phyloP scores from a whole-genome alignment of 2,329 filamentous ascomycete genomes.

The Epichloe brachyelytri region DNA sequence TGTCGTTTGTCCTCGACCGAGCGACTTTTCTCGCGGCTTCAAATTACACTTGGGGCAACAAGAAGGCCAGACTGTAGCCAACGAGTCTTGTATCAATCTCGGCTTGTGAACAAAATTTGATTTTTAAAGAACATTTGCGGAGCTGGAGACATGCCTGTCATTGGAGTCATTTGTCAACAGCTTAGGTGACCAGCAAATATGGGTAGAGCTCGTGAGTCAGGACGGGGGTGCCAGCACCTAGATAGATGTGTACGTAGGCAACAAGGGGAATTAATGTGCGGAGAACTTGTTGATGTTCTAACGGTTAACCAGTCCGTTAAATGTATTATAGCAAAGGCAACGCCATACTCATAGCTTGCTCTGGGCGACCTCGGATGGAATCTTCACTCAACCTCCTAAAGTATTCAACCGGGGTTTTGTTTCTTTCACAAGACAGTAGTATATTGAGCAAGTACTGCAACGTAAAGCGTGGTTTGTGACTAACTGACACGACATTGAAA shows the following conservation, averaged over 20 bases:
- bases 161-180: neutral
- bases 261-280: neutral
- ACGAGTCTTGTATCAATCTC: neutral
- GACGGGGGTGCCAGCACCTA: neutral
- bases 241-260: neutral
- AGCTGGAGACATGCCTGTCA: neutral
- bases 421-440: too few relatives aligned
- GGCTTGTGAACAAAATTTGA: neutral
- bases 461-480: neutral
- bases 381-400: too few relatives aligned
- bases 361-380: too few relatives aligned
- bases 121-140: neutral
- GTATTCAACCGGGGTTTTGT: too few relatives aligned
- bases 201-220: neutral
- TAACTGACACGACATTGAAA: neutral
- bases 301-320: neutral
- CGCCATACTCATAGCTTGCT: neutral
- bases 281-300: neutral
- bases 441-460: neutral
- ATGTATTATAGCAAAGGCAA: constrained; percentile 1
- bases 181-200: neutral
- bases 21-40: neutral
- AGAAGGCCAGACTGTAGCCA: neutral
- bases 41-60: neutral
- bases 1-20: neutral